Evolutionary conservation across 2,329 filamentous ascomycete species (phyloP), one percentile per base, ranked within the genome.

Genomic region (Lithohypha guttulata): DNA sequence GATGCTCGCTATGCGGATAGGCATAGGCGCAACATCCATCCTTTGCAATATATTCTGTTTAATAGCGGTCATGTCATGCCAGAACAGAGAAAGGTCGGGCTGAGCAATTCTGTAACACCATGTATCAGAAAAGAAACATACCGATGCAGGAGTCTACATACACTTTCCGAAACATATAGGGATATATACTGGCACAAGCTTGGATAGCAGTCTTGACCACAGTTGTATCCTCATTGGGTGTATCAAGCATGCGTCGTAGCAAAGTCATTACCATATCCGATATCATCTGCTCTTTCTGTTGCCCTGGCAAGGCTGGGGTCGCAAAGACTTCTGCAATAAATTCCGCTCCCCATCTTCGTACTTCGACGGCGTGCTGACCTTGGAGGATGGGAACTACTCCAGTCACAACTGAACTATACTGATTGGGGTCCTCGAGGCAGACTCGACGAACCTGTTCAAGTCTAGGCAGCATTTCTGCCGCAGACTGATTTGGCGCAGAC

Each of bases 291-390:
- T 77, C 84, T 69, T 96, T 98, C 59, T 83, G 78, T 37, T 79
- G 71, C 43, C 75, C 69, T 14, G 79, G 68, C 53, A 96, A 70
- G 15, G 81, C 77, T n/a, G 93, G 91, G 44, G 84, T 93, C 42
- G 91, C 81, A 64, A 98, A 96, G 2, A 87, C 86, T 66, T 98
- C 91, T 41, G 89, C 86, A 29, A 98, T 70, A 57, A 98, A 98
- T 45, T 95, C 87, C 47, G 87, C 81, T 18, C 89, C 91, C 91
- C 91, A 98, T 80, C 87, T 71, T 61, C 86, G 81, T 54, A 96
- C 68, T 61, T 93, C 84, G 41, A 94, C 64, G 45, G 76, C 73
- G 47, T 84, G 73, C 49, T 72, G 70, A 36, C 81, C 75, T 44
- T 80, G 79, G 60, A 95, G 83, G 54, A 96, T 87, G 41, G 87